Evolutionary conservation across 2,329 filamentous ascomycete genomes (phyloP).

Genomic region (Purpureocillium lavendulum): DNA sequence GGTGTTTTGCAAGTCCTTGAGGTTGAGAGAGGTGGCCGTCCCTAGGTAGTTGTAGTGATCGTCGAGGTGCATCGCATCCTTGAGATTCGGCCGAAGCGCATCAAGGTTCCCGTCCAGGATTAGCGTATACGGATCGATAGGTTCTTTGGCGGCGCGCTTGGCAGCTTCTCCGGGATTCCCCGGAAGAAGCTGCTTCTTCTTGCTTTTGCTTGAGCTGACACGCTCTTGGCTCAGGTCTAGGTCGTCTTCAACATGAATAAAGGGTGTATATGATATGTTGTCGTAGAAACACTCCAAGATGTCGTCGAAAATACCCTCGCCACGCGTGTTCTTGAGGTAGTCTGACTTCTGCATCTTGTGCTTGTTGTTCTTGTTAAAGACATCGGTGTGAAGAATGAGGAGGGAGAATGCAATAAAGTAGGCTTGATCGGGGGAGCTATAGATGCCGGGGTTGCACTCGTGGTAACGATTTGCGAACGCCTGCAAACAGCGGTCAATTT

Average conservation of each 20-base stretch:
- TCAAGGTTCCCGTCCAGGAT: slow-evolving; percentile 88
- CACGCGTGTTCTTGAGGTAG: slow-evolving; percentile 89
- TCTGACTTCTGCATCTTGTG: slow-evolving; percentile 96
- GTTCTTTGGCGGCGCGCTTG: slow-evolving; percentile 64
- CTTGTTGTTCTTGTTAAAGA: slow-evolving; percentile 99
- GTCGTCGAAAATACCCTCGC: slow-evolving; percentile 87
- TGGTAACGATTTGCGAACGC: slow-evolving; percentile 95
- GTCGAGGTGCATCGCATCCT: slow-evolving; percentile 86
- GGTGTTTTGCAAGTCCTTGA: slow-evolving; percentile 73
- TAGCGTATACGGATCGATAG: slow-evolving; percentile 88
- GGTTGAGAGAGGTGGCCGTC: slow-evolving; percentile 65
- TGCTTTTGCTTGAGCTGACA: slow-evolving; percentile 60
- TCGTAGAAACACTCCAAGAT: slow-evolving; percentile 96
- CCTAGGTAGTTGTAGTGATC: slow-evolving; percentile 87
- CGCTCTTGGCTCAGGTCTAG: slow-evolving; percentile 70
- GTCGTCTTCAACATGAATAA: slow-evolving; percentile 95
- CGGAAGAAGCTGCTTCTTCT: slow-evolving; percentile 62
- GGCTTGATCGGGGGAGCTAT: slow-evolving; percentile 83
- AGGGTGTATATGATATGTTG: slow-evolving; percentile 96
- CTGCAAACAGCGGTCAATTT: slow-evolving; percentile 90
- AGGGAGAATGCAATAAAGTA: slow-evolving; percentile 98
- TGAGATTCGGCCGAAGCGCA: slow-evolving; percentile 71
- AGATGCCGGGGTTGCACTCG: slow-evolving; percentile 96
- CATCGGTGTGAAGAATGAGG: slow-evolving; percentile 91
- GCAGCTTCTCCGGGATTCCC: slow-evolving; percentile 43